These are phyloP conservation scores for Penstemon eatonii DNA, from an alignment of 257 asterid genomes.

Conservation along the genomic window DNA sequence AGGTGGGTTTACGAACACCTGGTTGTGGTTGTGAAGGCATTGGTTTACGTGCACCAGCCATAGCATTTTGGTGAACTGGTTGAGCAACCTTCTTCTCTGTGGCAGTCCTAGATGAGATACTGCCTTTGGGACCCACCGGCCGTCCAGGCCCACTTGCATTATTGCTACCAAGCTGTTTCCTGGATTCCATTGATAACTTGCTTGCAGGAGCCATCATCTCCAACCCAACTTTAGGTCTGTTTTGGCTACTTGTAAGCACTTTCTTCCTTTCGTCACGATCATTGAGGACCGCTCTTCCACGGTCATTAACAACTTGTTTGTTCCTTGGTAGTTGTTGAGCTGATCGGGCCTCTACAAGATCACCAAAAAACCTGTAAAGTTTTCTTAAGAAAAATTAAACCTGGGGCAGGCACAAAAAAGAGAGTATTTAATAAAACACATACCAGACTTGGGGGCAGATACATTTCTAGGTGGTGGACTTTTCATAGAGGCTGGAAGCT, in stretches of 20 bases:
- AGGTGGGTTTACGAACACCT: slow-evolving; percentile 32
- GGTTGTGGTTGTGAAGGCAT: slow-evolving; percentile 34
- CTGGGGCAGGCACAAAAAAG: slow-evolving; percentile 28
- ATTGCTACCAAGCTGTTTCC: slow-evolving; percentile 50
- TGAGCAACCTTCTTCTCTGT: slow-evolving; percentile 41
- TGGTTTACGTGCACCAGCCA: slow-evolving; percentile 37
- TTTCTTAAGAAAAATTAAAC: slow-evolving; percentile 43
- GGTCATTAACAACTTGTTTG: slow-evolving; percentile 37
- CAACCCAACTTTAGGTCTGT: slow-evolving; percentile 42
- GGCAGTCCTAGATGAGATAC: slow-evolving; percentile 44
- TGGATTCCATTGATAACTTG: slow-evolving; percentile 41
- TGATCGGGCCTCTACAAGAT: slow-evolving; percentile 66
- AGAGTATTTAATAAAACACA: slow-evolving; percentile 32
- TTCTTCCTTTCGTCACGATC: slow-evolving; percentile 46
- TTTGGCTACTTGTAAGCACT: slow-evolving; percentile 32
- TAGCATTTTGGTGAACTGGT: slow-evolving; percentile 37
- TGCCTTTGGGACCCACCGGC: slow-evolving; percentile 49
- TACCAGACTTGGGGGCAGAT: slow-evolving; percentile 67
- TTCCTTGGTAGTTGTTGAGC: slow-evolving; percentile 45
- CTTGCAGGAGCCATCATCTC: slow-evolving; percentile 36
- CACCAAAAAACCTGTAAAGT: slow-evolving; percentile 77
- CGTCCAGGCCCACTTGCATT: slow-evolving; percentile 80
- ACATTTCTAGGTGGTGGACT: slow-evolving; percentile 48
- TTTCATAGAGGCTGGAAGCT: slow-evolving; percentile 57
- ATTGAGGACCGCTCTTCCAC: slow-evolving; percentile 44